Base-by-base conservation (phyloP, 2,329 filamentous ascomycete species). In the Diaporthe batatas region DNA sequence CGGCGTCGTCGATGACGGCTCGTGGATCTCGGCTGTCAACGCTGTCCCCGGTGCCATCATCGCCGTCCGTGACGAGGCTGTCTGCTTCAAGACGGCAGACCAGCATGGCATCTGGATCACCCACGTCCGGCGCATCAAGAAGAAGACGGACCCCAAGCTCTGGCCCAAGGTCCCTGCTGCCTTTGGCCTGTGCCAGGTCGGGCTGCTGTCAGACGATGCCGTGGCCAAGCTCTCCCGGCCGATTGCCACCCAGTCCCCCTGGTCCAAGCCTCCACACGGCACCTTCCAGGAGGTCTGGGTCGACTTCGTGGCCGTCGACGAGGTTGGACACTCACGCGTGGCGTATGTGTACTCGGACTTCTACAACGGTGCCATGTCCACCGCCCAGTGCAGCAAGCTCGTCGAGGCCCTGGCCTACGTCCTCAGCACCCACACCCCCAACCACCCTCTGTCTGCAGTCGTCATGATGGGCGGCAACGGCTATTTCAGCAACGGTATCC, bases 281-380 rank as follows among this genome's bases (percentile, higher is more conserved):
- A 84, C 83, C 1, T 80, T 82, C 54, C 83, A 84, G 73, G 83
- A 85, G 55, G 77, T 84, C 23, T 83, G 80, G 79, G 76, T 84
- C 16, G 82, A 84, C 36, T 82, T 82, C 53, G 78, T 76, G 18
- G 72, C 75, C 12, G 78, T 80, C 44, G 76, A 77, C 21, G 65
- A 65, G 8, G 23, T 10, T 11, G 75, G 77, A 14, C 57, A 68
- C 16, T 70, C 75, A 14, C 78, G 77, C 21, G 76, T 81, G 8
- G 83, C 83, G 0, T 84, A 83, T 69, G 74, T 84, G n/a, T 81
- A 83, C 75, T 84, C 83, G 70, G 79, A 84, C 68, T 83, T 84
- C 68, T 85, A 84, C 78, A 85, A 85, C 70, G 83, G 83, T 39
- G 83, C 83, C 67, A 84, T 84, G 83, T 80, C 82, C 29, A 84